Evolutionary conservation across 2,329 filamentous ascomycete species (phyloP).

Genomic region (Bipolaris victoriae): DNA sequence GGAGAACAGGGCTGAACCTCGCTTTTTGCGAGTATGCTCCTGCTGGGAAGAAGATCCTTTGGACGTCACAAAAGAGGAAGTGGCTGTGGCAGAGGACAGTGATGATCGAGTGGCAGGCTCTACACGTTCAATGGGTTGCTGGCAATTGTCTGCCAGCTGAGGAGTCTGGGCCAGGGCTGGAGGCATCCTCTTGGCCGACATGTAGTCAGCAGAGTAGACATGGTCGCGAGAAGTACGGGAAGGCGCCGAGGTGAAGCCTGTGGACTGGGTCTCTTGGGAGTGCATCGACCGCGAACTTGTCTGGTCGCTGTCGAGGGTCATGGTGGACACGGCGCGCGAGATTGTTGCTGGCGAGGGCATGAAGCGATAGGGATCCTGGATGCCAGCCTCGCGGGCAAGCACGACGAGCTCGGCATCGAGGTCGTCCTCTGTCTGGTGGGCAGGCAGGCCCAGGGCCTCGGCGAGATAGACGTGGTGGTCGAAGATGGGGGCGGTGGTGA

Average conservation of each 20-base stretch:
- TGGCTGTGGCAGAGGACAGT: constrained; percentile 34
- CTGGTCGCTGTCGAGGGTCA: constrained; percentile 40
- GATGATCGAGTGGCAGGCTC: constrained; percentile 25
- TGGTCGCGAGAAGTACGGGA: constrained; percentile 44
- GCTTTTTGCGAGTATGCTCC: constrained; percentile 32
- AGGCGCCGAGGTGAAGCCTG: constrained; percentile 41
- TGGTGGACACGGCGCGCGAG: constrained; percentile 39
- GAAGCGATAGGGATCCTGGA: constrained; percentile 43
- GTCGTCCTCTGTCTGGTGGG: constrained; percentile 39
- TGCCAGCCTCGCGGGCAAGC: constrained; percentile 38
- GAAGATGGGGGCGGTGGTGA: constrained; percentile 42
- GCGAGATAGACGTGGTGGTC: constrained; percentile 41
- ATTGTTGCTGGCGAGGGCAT: constrained; percentile 32
- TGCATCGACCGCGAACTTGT: constrained; percentile 44
- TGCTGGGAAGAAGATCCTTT: constrained; percentile 28
- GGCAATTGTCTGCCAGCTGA: constrained; percentile 27
- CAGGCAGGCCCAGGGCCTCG: constrained; percentile 40
- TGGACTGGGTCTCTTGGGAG: constrained; percentile 46
- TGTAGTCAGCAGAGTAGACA: constrained; percentile 24
- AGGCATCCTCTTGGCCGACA: constrained; percentile 25
- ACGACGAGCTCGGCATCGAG: constrained; percentile 38
- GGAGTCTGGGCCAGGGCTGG: constrained; percentile 24
- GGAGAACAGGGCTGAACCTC: constrained; percentile 38
- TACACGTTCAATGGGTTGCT: constrained; percentile 23
- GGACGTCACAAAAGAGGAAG: constrained; percentile 30